Evolutionary conservation across 164 flowering plant species (phyloP).

Genomic region (Stephania yunnanensis): DNA sequence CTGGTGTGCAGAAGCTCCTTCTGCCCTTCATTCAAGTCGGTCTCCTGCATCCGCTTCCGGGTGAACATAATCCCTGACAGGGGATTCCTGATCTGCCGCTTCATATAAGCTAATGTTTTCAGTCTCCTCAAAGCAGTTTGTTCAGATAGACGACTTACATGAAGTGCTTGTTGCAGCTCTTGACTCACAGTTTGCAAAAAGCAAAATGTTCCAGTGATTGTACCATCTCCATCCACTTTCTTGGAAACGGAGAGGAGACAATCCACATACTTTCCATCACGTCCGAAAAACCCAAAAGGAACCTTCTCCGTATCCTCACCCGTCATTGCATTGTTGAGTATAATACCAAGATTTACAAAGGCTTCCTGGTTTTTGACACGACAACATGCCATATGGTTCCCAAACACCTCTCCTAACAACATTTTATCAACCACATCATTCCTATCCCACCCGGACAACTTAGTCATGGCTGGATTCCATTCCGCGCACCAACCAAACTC

Average conservation of each 20-base stretch:
- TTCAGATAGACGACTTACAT: slow-evolving; percentile 72
- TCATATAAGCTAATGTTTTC: slow-evolving; percentile 69
- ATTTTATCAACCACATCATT: slow-evolving; percentile 77
- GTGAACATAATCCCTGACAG: slow-evolving; percentile 82
- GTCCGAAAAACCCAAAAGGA: slow-evolving; percentile 64
- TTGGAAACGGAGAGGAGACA: slow-evolving; percentile 79
- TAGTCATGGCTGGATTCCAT: slow-evolving; percentile 90
- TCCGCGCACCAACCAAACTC: slow-evolving; percentile 98
- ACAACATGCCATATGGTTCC: slow-evolving; percentile 61
- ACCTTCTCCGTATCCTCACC: slow-evolving; percentile 76
- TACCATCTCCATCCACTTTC: slow-evolving; percentile 69
- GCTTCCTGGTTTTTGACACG: slow-evolving; percentile 81
- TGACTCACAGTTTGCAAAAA: slow-evolving; percentile 92
- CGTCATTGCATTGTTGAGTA: slow-evolving; percentile 70
- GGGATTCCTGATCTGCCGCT: slow-evolving; percentile 78
- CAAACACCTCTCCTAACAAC: slow-evolving; percentile 92
- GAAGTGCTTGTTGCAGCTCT: slow-evolving; percentile 93
- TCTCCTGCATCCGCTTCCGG: slow-evolving; percentile 68
- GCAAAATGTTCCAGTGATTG: slow-evolving; percentile 84
- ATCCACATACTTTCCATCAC: slow-evolving; percentile 69
- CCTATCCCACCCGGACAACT: slow-evolving; percentile 65
- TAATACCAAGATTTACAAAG: slow-evolving; percentile 69
- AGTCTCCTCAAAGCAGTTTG: slow-evolving; percentile 74
- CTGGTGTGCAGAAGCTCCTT: slow-evolving; percentile 58
- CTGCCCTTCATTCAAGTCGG: slow-evolving; percentile 72